Base-by-base conservation (phyloP, 176 grass and related monocot genomes). In the Carex myosuroides region DNA sequence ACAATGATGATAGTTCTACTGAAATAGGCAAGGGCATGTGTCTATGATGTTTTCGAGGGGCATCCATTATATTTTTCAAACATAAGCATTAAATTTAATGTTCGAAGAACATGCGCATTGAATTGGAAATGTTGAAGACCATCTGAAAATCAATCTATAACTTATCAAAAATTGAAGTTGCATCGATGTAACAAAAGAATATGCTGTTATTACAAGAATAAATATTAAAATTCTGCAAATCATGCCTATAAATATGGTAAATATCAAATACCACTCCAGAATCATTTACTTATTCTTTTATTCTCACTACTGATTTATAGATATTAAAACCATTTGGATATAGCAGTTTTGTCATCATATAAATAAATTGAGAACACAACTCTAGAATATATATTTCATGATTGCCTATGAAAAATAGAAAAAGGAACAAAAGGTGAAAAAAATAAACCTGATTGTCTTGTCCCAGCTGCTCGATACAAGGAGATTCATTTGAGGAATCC, bases 401-500 rank as follows among this genome's bases (percentile, higher is more conserved):
- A 46, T 21, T 50, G 1, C 71, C 4, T 44, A 20, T 41, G 68
- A 41, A 44, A 3, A 74, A n/a, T 17, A n/a, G n/a, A 42, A 18
- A 35, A 56, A 55, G 13, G 48, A 80, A 46, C 22, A 13, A 3
- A 39, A 29, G 3, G 41, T 50, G 77, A 44, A 44, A 32, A 78
- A 8, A 39, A 5, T 0, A 17, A 17, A 90, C 95, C 90, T 94
- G 41, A 98, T 33, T 59, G 95, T 94, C 83, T 93, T 94, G 78
- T 94, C 95, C 92, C 90, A 98, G 89, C 90, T 92, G 58, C 92
- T 90, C 0, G 95, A 94, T 16, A 94, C 92, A 88, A 94, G 86
- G 80, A 98, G 90, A 82, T 92, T 94, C 90, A 98, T 94, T 20
- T 98, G 87, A 85, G 90, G 48, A 82, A 98, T 89, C 92, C 90